Evolutionary conservation across 495 filamentous ascomycete species (phyloP).

Genomic region (Xylaria venustula): DNA sequence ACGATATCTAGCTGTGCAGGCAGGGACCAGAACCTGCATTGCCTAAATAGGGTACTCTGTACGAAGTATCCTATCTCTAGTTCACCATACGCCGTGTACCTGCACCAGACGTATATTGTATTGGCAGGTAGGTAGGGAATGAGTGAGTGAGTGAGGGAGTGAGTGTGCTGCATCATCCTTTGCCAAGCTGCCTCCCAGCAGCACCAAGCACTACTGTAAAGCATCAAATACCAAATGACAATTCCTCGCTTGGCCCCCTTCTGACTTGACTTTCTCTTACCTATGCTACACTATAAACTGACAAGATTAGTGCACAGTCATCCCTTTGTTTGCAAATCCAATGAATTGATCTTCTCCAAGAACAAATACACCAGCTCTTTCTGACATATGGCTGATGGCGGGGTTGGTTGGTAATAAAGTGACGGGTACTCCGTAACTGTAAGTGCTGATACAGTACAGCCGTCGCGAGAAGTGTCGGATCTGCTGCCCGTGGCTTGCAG

Average conservation of each 20-base stretch:
- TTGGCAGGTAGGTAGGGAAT: too few relatives aligned
- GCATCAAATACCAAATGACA: too few relatives aligned
- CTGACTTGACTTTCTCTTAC: too few relatives aligned
- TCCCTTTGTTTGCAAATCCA: background rate
- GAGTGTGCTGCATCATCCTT: background rate
- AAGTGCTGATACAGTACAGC: background rate
- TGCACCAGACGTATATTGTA: too few relatives aligned
- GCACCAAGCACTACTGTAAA: too few relatives aligned
- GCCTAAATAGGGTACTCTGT: too few relatives aligned
- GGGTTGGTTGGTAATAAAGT: background rate
- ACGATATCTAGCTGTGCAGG: background rate
- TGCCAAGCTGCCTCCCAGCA: constrained; percentile 9
- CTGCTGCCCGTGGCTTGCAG: constrained; percentile 6
- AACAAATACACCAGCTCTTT: background rate
- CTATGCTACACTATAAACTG: too few relatives aligned
- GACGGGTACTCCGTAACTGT: too few relatives aligned
- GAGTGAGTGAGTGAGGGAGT: too few relatives aligned
- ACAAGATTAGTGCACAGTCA: background rate
- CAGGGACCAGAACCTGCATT: background rate
- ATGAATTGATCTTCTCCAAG: background rate
- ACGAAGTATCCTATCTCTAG: too few relatives aligned
- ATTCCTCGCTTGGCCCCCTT: constrained; percentile 9
- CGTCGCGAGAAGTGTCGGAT: background rate
- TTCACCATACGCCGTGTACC: too few relatives aligned
- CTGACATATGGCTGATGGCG: background rate